A percentile compares a stretch with the other conserved stretches of the same genome.
Evolutionary conservation across 108 stramenopile species (phyloP).

Genomic region (Fragilariopsis cylindrus): DNA sequence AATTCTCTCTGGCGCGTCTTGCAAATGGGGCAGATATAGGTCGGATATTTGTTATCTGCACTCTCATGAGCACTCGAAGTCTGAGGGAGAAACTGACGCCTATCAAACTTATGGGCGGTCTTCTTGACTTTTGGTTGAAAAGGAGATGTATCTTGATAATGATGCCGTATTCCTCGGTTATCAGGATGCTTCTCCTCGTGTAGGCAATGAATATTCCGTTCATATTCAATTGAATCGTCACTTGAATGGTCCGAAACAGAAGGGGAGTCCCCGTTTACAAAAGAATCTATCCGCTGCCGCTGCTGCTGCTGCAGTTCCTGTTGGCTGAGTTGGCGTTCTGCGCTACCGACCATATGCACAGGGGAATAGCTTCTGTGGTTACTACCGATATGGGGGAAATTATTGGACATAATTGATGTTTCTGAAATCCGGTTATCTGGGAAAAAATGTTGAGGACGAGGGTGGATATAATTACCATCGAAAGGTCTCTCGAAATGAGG

Average conservation of each 20-base stretch:
- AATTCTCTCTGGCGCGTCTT: conserved; percentile 79
- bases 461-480: neutral
- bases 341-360: neutral
- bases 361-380: conserved; percentile 8
- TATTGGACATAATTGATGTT: neutral
- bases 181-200: conserved; percentile 5
- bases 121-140: conserved; percentile 32
- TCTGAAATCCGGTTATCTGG: neutral
- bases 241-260: conserved; percentile 13
- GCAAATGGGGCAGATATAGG: conserved; percentile 80
- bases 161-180: conserved; percentile 8
- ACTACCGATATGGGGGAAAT: conserved; percentile 2
- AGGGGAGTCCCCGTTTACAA: neutral
- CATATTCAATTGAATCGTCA: conserved; percentile 13
- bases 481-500: neutral
- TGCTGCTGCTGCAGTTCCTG: conserved; percentile 3
- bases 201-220: conserved; percentile 13
- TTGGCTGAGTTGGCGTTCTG: neutral
- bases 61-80: conserved; percentile 22
- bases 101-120: conserved; percentile 12
- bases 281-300: conserved; percentile 10
- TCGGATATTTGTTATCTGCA: conserved; percentile 50
- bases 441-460: neutral
- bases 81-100: conserved; percentile 35
- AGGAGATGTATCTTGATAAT: conserved; percentile 19